Percentiles rank a stretch among this genome's conserved stretches.
Conservation (phyloP, 768 basidiomycete species). For the Serendipita sp. region DNA sequence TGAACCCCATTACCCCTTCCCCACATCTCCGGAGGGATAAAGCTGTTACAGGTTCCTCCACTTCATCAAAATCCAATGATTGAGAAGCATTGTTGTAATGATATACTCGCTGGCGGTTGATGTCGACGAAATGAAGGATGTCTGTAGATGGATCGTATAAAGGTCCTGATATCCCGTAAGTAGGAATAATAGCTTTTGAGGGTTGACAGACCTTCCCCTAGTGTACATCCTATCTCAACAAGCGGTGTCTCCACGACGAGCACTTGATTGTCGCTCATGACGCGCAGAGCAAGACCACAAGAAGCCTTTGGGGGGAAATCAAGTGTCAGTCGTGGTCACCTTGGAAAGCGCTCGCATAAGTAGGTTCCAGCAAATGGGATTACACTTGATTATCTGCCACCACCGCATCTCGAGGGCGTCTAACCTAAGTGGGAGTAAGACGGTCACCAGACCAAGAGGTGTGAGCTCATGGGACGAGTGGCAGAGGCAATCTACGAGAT, state of each 20-base stretch:
- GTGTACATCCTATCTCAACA: conserved; percentile 34
- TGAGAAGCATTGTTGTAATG: conserved; percentile 30
- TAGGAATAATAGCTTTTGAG: neutral
- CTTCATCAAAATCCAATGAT: conserved; percentile 30
- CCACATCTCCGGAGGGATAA: conserved; percentile 34
- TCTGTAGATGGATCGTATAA: conserved; percentile 39
- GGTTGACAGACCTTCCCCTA: conserved; percentile 40
- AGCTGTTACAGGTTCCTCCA: conserved; percentile 40
- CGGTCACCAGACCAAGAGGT: conserved; percentile 2
- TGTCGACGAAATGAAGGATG: conserved; percentile 53
- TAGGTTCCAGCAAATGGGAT: neutral
- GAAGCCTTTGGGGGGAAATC: neutral
- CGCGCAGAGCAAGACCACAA: neutral
- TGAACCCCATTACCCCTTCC: conserved; percentile 25
- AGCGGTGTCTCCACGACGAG: conserved; percentile 23
- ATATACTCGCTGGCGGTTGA: conserved; percentile 36
- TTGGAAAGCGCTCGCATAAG: neutral
- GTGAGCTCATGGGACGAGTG: neutral
- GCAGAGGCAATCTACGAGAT: neutral
- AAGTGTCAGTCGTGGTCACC: neutral
- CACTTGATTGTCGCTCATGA: neutral
- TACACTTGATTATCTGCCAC: neutral
- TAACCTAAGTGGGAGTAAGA: neutral
- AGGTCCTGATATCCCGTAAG: conserved; percentile 28
- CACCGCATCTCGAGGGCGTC: neutral